Evolutionary conservation across 2,329 filamentous ascomycete species (phyloP).

Genomic region (Anthostomella pinea): DNA sequence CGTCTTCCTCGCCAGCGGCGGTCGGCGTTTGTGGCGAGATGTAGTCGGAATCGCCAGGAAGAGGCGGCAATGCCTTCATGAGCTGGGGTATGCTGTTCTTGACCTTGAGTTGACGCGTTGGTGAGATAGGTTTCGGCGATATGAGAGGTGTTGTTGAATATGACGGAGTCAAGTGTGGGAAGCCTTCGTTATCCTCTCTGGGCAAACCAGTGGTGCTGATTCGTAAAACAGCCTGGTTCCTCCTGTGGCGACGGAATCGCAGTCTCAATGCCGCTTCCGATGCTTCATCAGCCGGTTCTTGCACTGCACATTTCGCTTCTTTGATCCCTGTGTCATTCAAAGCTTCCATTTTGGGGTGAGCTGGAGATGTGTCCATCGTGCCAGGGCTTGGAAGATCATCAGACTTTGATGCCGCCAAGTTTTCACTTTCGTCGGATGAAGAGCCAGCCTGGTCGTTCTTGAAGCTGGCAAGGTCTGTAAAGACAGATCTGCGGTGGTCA

Average conservation of each 20-base stretch:
- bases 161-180: slow-evolving; percentile 26
- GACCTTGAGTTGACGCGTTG: slow-evolving; percentile 41
- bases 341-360: neutral
- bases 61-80: slow-evolving; percentile 50
- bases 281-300: slow-evolving; percentile 2
- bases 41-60: slow-evolving; percentile 35
- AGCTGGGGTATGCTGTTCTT: slow-evolving; percentile 50
- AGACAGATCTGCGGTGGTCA: slow-evolving; percentile 2
- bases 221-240: slow-evolving; percentile 25
- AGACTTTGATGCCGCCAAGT: neutral
- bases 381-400: too few species aligned
- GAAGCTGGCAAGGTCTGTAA: slow-evolving; percentile 5
- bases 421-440: neutral
- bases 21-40: slow-evolving; percentile 17
- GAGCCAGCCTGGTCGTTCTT: slow-evolving; percentile 1
- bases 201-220: slow-evolving; percentile 26
- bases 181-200: slow-evolving; percentile 23
- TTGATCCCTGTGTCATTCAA: neutral
- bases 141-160: slow-evolving; percentile 36
- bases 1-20: slow-evolving; percentile 22
- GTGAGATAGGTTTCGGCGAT: slow-evolving; percentile 49
- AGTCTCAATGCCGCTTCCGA: slow-evolving; percentile 3
- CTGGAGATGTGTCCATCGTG: too few species aligned
- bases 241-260: slow-evolving; percentile 24
- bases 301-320: slow-evolving; percentile 2